These are phyloP conservation scores for Colletotrichum orchidophilum DNA, from an alignment of 2,329 filamentous ascomycete species.

Conservation along the genomic window DNA sequence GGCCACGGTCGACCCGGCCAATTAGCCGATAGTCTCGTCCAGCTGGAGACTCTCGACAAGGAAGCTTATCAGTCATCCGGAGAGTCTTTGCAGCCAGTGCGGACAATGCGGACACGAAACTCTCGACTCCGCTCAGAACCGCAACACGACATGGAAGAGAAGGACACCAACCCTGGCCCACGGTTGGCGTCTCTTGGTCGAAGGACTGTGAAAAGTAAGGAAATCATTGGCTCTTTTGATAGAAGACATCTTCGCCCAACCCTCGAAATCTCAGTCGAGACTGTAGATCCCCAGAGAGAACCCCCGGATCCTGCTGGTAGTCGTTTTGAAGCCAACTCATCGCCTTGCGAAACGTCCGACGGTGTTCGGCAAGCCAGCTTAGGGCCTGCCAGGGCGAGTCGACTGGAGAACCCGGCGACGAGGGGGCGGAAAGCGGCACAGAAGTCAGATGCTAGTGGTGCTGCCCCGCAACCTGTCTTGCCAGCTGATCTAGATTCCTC, in stretches of 20 bases:
- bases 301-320: background rate
- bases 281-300: background rate
- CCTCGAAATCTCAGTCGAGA: background rate
- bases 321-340: background rate
- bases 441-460: constrained; percentile 60
- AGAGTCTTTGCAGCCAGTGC: background rate
- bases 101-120: background rate
- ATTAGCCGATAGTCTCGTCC: background rate
- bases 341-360: background rate
- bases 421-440: constrained; percentile 63
- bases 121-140: background rate
- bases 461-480: constrained; percentile 53
- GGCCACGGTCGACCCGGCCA: too few species aligned
- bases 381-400: background rate
- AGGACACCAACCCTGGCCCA: constrained; percentile 37
- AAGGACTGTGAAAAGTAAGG: constrained; percentile 56
- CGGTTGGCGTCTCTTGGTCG: constrained; percentile 51
- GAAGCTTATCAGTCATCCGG: background rate
- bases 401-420: constrained; percentile 56
- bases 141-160: background rate
- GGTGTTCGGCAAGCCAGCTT: background rate
- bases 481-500: constrained; percentile 34
- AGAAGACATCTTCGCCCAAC: background rate
- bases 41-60: background rate
- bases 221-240: constrained; percentile 53